Conservation (phyloP, 2,329 filamentous ascomycete species). For the Amylocarpus encephaloides region DNA sequence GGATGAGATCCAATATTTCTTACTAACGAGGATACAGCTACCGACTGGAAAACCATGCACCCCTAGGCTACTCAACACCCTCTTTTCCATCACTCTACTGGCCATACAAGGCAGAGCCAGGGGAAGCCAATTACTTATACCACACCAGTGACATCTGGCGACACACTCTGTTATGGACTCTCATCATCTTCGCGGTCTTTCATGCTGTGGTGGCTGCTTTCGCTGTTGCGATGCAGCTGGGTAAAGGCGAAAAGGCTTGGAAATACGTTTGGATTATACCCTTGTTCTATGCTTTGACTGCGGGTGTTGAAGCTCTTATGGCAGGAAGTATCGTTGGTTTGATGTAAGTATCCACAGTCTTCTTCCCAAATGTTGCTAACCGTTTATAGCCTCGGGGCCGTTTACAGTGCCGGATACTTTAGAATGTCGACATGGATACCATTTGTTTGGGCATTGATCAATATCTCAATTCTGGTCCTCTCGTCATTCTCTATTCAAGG, state of each 20-base stretch:
- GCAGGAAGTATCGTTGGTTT: slow-evolving; percentile 62
- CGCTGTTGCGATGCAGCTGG: slow-evolving; percentile 52
- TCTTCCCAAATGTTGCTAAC: slow-evolving; percentile 5
- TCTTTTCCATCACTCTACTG: slow-evolving; percentile 64
- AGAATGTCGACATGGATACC: slow-evolving; percentile 71
- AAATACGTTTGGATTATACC: slow-evolving; percentile 50
- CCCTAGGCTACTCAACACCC: slow-evolving; percentile 51
- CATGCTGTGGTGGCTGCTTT: slow-evolving; percentile 52
- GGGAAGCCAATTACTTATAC: slow-evolving; percentile 47
- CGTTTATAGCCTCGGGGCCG: slow-evolving; percentile 48
- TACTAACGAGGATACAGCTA: slow-evolving; percentile 16
- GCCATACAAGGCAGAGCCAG: slow-evolving; percentile 42
- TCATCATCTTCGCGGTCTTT: slow-evolving; percentile 57
- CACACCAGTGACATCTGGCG: slow-evolving; percentile 59
- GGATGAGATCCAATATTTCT: neutral
- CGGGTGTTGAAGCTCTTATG: slow-evolving; percentile 56
- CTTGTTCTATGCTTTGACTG: slow-evolving; percentile 52
- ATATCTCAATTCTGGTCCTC: slow-evolving; percentile 59
- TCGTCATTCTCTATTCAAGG: slow-evolving; percentile 68
- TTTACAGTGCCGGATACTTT: slow-evolving; percentile 64
- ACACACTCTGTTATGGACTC: slow-evolving; percentile 64
- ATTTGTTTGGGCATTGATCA: slow-evolving; percentile 62
- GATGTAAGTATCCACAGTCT: slow-evolving; percentile 43
- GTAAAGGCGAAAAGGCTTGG: slow-evolving; percentile 30
- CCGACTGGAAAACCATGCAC: slow-evolving; percentile 24